Base-by-base conservation (phyloP, 352 stramenopile genomes). In the Globisporangium radiosum region DNA sequence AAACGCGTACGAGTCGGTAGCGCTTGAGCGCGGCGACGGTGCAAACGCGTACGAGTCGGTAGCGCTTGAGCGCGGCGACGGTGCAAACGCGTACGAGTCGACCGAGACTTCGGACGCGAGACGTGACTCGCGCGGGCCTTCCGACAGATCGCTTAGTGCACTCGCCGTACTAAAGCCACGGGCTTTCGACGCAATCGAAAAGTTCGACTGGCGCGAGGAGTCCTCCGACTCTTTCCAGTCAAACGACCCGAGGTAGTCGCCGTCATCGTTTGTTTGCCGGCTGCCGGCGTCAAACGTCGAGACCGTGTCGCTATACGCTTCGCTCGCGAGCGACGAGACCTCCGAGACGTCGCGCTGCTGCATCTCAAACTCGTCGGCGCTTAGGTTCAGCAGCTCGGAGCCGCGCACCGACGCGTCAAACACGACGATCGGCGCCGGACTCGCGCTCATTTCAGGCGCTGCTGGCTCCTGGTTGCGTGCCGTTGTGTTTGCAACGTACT, bases 11-110 rank as follows among this genome's bases (percentile, higher is more conserved):
- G 81, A 91, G 60, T 90, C 81, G 8, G 63, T 68, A 5, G 63
- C 53, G n/a, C 73, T 86, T 7, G 57, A 61, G 19, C 70, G 70
- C 11, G 82, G 87, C 36, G 69, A 55, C 71, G 79, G 68, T 75
- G 81, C 43, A 65, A 88, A 88, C 19, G 70, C 71, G 59, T 90
- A 92, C 65, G 82, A 90, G 58, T 90, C 82, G 25, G 25, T 33
- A 33, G 25, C 25, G 25, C 25, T 33, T 3, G 25, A 33, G 25
- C 25, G 25, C 25, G 25, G 25, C 25, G 25, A 33, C 25, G 25
- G 25, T 33, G 25, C 25, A 33, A 33, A 33, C 19, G 70, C 71
- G 59, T 90, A 92, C 65, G 82, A 90, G 58, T 90, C 82, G 42
- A 87, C 75, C 0, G 82, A 92, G 40, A 77, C 69, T 52, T 89